phyloP scores from a whole-genome alignment of 2,329 filamentous ascomycete genomes.

The Colletotrichum gigasporum region DNA sequence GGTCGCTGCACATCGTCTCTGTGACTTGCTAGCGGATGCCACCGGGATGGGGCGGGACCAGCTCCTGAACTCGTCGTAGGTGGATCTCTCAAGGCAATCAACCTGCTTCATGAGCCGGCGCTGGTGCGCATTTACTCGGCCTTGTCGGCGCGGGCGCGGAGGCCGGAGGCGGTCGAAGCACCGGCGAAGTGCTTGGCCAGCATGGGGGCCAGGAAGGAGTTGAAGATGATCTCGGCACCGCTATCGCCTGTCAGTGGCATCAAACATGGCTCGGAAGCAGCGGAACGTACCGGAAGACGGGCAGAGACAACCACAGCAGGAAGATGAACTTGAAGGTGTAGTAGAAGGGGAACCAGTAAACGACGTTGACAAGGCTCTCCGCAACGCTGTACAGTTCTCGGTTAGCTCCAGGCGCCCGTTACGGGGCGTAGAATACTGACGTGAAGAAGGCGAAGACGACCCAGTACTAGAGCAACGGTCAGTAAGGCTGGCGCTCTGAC shows the following conservation, averaged over 20 bases:
- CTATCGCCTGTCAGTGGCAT: slow-evolving; percentile 56
- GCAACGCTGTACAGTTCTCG: slow-evolving; percentile 63
- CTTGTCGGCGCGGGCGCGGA: slow-evolving; percentile 88
- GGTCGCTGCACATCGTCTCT: slow-evolving; percentile 17
- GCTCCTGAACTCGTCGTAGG: slow-evolving; percentile 22
- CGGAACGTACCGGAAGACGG: slow-evolving; percentile 84
- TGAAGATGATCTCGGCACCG: slow-evolving; percentile 96
- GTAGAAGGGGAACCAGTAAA: slow-evolving; percentile 99
- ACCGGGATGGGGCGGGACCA: slow-evolving; percentile 18
- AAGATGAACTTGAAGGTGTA: slow-evolving; percentile 99
- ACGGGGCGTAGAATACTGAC: slow-evolving; percentile 47
- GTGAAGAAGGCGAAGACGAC: slow-evolving; percentile 86
- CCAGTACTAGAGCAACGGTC: slow-evolving; percentile 72
- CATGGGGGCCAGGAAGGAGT: slow-evolving; percentile 91
- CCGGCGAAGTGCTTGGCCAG: slow-evolving; percentile 89
- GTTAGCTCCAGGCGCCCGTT: slow-evolving; percentile 12
- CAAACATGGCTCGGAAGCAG: neutral
- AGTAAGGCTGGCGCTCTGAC: slow-evolving; percentile 16
- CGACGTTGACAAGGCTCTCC: slow-evolving; percentile 84
- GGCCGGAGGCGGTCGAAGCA: slow-evolving; percentile 81
- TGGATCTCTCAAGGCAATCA: slow-evolving; percentile 28
- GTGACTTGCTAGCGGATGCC: slow-evolving; percentile 24
- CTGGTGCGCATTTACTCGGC: slow-evolving; percentile 62
- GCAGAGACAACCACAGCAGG: slow-evolving; percentile 96
- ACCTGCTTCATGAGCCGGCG: slow-evolving; percentile 22